Evolutionary conservation across 345 rosid genomes (phyloP).

Genomic region (Arabis hirsuta): DNA sequence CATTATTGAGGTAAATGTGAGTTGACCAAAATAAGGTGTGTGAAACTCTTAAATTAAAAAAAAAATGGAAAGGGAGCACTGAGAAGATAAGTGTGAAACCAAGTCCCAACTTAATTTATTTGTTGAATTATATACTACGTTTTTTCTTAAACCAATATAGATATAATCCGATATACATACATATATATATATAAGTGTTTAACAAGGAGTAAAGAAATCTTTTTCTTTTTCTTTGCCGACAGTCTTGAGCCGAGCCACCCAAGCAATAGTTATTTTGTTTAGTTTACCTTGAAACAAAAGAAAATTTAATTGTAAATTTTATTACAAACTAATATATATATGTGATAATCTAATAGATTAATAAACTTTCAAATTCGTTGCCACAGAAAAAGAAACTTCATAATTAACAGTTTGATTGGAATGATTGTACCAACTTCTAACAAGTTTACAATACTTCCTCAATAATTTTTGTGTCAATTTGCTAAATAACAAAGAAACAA

Average conservation of each 20-base stretch:
- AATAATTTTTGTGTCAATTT: too few species aligned
- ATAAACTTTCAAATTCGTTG: too few species aligned
- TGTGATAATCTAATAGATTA: too few species aligned
- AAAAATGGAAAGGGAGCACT: constrained; percentile 14
- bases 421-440: too few species aligned
- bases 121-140: neutral
- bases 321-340: too few species aligned
- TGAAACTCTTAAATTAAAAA: neutral
- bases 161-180: too few species aligned
- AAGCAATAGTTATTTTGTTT: constrained; percentile 3
- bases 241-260: constrained; percentile 5
- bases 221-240: neutral
- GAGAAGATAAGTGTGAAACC: constrained; percentile 20
- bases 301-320: too few species aligned
- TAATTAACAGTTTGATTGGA: too few species aligned
- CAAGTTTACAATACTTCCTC: too few species aligned
- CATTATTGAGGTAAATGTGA: neutral
- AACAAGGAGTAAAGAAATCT: neutral
- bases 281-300: neutral
- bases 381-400: too few species aligned
- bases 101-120: neutral
- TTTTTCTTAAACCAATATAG: neutral
- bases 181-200: neutral
- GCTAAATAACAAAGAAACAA: too few species aligned
- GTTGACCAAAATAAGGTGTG: neutral